A percentile compares a stretch with the other conserved stretches of the same genome.
These are phyloP conservation scores for Penicillium manginii DNA, from an alignment of 495 filamentous ascomycete species.

Conservation along the genomic window DNA sequence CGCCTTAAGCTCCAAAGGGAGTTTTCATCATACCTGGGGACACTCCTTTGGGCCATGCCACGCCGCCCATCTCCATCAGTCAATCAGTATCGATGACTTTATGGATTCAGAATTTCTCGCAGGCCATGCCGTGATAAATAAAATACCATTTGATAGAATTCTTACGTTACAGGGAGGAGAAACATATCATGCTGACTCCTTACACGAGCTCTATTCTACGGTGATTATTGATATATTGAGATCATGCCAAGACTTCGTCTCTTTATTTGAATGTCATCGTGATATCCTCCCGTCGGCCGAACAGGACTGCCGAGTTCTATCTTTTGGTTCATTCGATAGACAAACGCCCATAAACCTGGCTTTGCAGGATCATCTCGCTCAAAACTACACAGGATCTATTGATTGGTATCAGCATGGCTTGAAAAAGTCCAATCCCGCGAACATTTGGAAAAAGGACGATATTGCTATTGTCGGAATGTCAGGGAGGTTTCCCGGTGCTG, in stretches of 20 bases:
- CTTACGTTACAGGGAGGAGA: neutral
- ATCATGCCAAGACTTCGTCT: constrained; percentile 1
- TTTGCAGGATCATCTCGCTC: neutral
- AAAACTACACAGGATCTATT: neutral
- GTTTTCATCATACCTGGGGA: neutral
- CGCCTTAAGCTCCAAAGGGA: neutral
- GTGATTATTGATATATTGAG: neutral
- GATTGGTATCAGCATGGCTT: neutral
- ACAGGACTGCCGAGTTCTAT: neutral
- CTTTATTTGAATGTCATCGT: neutral
- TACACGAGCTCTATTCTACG: neutral
- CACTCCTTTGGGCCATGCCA: constrained; percentile 5
- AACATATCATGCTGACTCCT: neutral
- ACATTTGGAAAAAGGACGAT: neutral
- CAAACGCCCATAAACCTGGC: neutral
- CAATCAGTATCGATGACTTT: neutral
- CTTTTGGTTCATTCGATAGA: neutral
- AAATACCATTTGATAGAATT: neutral
- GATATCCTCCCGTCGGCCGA: neutral
- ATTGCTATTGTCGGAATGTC: constrained; percentile 17
- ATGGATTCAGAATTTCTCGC: neutral
- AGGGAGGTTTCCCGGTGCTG: constrained; percentile 9
- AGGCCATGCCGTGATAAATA: neutral
- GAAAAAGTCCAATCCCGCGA: neutral
- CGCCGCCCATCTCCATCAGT: neutral